Percentiles rank a stretch among this genome's conserved stretches.
phyloP scores from a whole-genome alignment of 2,329 filamentous ascomycete genomes.

The Trichoderma pleuroti region DNA sequence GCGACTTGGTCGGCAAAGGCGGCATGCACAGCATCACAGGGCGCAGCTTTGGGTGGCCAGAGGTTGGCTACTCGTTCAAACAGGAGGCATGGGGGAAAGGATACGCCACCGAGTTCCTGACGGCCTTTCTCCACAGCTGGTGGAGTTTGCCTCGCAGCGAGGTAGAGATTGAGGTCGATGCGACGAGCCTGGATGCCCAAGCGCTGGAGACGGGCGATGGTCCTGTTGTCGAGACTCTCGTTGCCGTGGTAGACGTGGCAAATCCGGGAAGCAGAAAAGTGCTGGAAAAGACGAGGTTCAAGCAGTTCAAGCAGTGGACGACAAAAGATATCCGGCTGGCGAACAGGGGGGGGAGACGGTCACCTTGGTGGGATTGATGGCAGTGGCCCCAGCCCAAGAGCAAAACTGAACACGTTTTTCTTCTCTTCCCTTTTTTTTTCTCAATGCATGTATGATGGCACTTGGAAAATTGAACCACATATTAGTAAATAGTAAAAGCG shows the following conservation, averaged over 20 bases:
- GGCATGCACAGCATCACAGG: neutral
- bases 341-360: neutral
- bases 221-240: neutral
- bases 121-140: constrained; percentile 40
- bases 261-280: neutral
- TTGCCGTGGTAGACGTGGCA: neutral
- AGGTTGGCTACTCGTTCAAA: constrained; percentile 51
- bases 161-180: constrained; percentile 36
- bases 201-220: neutral
- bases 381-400: neutral
- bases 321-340: neutral
- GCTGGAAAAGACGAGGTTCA: neutral
- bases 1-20: constrained; percentile 3
- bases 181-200: constrained; percentile 25
- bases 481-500: no score
- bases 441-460: neutral
- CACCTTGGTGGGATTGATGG: neutral
- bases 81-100: constrained; percentile 47
- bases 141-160: constrained; percentile 41
- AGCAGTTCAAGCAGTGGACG: neutral
- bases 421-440: neutral
- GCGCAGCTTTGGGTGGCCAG: constrained; percentile 45
- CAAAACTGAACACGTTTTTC: neutral
- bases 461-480: no score
- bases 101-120: constrained; percentile 49